These are phyloP conservation scores for Furcasterigmium sp. DNA, from an alignment of 2,329 filamentous ascomycete genomes.

Conservation along the genomic window DNA sequence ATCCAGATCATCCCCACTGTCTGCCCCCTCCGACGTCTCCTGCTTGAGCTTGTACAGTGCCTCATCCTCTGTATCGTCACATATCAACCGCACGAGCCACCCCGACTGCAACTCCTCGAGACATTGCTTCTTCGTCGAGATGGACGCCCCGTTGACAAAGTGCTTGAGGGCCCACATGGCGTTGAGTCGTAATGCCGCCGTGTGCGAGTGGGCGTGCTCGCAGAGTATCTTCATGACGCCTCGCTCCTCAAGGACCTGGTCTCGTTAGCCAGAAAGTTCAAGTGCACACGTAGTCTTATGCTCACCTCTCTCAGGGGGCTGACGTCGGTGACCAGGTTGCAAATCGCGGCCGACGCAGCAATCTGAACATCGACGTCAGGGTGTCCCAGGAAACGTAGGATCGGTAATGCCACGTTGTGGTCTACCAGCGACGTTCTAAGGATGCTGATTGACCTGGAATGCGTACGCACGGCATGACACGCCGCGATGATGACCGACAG, in stretches of 20 bases:
- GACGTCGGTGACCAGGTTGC: conserved; percentile 81
- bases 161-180: conserved; percentile 94
- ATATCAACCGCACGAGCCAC: conserved; percentile 78
- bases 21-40: conserved; percentile 16
- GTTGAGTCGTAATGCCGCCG: conserved; percentile 74
- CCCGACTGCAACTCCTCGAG: conserved; percentile 71
- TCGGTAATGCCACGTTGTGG: conserved; percentile 70
- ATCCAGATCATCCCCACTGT: conserved; percentile 37
- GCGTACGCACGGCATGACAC: conserved; percentile 73
- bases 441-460: conserved; percentile 80
- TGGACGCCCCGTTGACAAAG: conserved; percentile 60
- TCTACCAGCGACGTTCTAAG: conserved; percentile 85
- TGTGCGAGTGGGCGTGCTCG: conserved; percentile 75
- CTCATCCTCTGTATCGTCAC: conserved; percentile 53
- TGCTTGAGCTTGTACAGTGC: conserved; percentile 33
- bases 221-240: conserved; percentile 75
- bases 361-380: conserved; percentile 74
- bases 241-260: conserved; percentile 63
- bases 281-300: conserved; percentile 10
- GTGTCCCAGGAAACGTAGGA: conserved; percentile 71
- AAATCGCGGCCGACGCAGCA: conserved; percentile 77
- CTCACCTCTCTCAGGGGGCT: conserved; percentile 86
- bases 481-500: conserved; percentile 75
- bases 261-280: neutral
- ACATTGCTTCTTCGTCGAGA: conserved; percentile 69